phyloP scores from a whole-genome alignment of 345 rosid species.

The Lumnitzera littorea region DNA sequence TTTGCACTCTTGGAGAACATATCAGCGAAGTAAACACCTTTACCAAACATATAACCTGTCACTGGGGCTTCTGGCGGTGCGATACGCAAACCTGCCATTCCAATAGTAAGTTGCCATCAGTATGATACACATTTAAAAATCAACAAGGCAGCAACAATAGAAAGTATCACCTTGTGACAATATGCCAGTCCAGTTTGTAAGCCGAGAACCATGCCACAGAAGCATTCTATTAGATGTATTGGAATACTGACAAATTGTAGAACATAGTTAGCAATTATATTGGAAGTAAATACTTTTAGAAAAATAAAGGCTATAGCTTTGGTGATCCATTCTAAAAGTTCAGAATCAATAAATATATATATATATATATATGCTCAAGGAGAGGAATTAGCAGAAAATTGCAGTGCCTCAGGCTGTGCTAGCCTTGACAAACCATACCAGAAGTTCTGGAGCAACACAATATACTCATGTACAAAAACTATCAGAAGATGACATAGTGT shows the following conservation, averaged over 20 bases:
- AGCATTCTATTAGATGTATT: conserved; percentile 62
- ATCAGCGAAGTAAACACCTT: conserved; percentile 94
- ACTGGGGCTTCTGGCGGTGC: conserved; percentile 97
- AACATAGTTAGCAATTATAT: conserved; percentile 4
- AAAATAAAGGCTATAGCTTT: background rate
- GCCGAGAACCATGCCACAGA: conserved; percentile 95
- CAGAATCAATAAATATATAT: no score
- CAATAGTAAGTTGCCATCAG: conserved; percentile 10
- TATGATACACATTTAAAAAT: background rate
- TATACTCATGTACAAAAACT: no score
- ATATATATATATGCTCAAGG: no score
- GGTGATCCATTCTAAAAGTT: background rate
- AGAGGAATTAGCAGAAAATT: no score
- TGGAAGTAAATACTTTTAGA: background rate
- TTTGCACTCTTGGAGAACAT: conserved; percentile 97
- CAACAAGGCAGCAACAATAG: conserved; percentile 3
- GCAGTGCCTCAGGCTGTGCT: no score
- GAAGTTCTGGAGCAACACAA: no score
- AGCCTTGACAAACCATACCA: no score
- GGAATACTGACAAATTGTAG: conserved; percentile 42
- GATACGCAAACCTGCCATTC: conserved; percentile 69
- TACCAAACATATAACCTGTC: conserved; percentile 92
- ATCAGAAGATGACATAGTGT: no score
- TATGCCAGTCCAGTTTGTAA: conserved; percentile 95
- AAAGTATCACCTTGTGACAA: conserved; percentile 71